A percentile compares a stretch with the other conserved stretches of the same genome.
phyloP scores from a whole-genome alignment of 345 rosid genomes.

The Mangifera indica region DNA sequence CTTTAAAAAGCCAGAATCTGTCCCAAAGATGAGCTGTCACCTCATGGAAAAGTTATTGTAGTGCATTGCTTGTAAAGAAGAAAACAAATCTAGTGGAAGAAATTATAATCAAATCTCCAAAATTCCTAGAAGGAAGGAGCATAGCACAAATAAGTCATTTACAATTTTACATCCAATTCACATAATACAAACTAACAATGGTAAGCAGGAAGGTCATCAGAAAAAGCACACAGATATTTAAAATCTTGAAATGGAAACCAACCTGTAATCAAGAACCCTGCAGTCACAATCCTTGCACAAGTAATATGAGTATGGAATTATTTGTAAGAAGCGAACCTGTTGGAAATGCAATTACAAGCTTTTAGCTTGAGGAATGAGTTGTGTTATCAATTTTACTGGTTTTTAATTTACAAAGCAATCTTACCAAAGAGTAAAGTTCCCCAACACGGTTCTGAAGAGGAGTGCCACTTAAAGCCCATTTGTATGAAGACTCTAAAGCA shows the following conservation, averaged over 20 bases:
- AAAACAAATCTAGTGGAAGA: not conserved
- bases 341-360: constrained; percentile 17
- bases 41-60: not conserved
- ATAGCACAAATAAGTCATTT: not conserved
- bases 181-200: not conserved
- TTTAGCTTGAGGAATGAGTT: constrained; percentile 23
- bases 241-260: constrained; percentile 12
- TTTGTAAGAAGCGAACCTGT: constrained; percentile 91
- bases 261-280: constrained; percentile 82
- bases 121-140: not conserved
- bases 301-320: constrained; percentile 88
- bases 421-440: constrained; percentile 94
- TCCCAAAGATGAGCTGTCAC: not conserved
- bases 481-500: constrained; percentile 72
- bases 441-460: constrained; percentile 99
- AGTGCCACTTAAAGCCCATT: constrained; percentile 98
- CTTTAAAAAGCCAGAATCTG: not conserved
- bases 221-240: not conserved
- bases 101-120: not conserved
- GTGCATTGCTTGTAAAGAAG: not conserved
- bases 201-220: not conserved
- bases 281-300: constrained; percentile 95
- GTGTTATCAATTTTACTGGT: not conserved
- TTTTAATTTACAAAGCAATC: constrained; percentile 24
- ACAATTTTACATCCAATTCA: constrained; percentile 8